These are phyloP conservation scores for Picea glauca DNA, from an alignment of 75 land plant species.

Conservation along the genomic window DNA sequence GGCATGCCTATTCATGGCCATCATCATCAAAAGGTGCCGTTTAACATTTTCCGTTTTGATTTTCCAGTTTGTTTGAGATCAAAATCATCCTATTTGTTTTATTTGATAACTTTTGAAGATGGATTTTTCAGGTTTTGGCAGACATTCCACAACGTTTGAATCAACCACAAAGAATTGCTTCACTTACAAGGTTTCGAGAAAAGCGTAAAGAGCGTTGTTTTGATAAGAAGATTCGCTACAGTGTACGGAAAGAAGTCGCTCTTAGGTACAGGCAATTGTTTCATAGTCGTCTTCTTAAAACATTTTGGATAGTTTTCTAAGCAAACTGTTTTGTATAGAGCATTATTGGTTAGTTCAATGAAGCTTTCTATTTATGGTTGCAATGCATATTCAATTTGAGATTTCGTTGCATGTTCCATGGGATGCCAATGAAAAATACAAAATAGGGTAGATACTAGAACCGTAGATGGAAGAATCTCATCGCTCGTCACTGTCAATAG, in stretches of 20 bases:
- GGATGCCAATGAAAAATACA: too few species aligned
- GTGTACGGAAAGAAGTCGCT: slow-evolving; percentile 90
- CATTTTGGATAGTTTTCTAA: neutral
- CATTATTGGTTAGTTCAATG: neutral
- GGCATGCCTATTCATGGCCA: slow-evolving; percentile 32
- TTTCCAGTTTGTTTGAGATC: neutral
- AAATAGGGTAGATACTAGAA: too few species aligned
- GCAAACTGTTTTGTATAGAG: neutral
- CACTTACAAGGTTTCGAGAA: slow-evolving; percentile 81
- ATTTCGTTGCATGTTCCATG: neutral
- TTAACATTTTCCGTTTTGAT: neutral
- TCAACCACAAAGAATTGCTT: slow-evolving; percentile 74
- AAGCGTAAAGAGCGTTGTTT: slow-evolving; percentile 89
- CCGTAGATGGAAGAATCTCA: too few species aligned
- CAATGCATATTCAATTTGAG: neutral
- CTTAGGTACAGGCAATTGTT: slow-evolving; percentile 49
- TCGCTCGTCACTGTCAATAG: too few species aligned
- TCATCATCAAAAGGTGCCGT: slow-evolving; percentile 53
- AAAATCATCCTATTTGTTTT: neutral
- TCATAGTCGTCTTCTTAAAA: neutral
- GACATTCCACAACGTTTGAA: slow-evolving; percentile 54
- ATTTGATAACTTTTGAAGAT: neutral
- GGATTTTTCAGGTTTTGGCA: slow-evolving; percentile 34
- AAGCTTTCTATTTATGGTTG: neutral
- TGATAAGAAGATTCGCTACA: slow-evolving; percentile 89